Conservation (phyloP, 2,329 filamentous ascomycete species). For the Xylaria sp. region DNA sequence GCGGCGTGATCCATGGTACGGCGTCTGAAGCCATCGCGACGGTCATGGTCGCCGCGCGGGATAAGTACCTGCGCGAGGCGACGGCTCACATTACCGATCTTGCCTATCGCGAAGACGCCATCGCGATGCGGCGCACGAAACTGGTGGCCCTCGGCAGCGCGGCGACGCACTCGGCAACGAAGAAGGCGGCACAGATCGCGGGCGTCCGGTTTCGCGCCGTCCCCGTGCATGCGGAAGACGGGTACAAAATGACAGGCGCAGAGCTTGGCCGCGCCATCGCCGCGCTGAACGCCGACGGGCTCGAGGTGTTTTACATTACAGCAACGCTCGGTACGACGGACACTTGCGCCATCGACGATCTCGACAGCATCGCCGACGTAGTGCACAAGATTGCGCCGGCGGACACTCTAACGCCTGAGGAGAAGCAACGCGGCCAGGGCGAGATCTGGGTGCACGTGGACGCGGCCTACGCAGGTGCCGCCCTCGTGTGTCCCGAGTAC, state of each 20-base stretch:
- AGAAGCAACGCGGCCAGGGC: slow-evolving; percentile 45
- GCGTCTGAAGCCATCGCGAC: slow-evolving; percentile 90
- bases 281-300: slow-evolving; percentile 71
- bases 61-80: slow-evolving; percentile 75
- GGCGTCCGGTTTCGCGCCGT: slow-evolving; percentile 84
- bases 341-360: slow-evolving; percentile 87
- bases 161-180: slow-evolving; percentile 83
- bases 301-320: slow-evolving; percentile 88
- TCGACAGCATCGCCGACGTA: slow-evolving; percentile 70
- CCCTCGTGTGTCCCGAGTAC: slow-evolving; percentile 83
- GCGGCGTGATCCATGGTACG: slow-evolving; percentile 93
- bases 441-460: slow-evolving; percentile 93
- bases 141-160: slow-evolving; percentile 85
- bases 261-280: slow-evolving; percentile 71
- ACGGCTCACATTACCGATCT: slow-evolving; percentile 60
- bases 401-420: slow-evolving; percentile 25
- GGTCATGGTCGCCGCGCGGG: slow-evolving; percentile 86
- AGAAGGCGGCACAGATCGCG: slow-evolving; percentile 87
- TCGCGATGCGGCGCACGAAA: slow-evolving; percentile 71
- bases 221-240: slow-evolving; percentile 68
- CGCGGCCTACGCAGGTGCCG: slow-evolving; percentile 89
- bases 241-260: slow-evolving; percentile 75
- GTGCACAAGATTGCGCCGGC: slow-evolving; percentile 51
- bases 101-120: slow-evolving; percentile 74
- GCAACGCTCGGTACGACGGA: slow-evolving; percentile 87